A percentile compares a stretch with the other conserved stretches of the same genome.
These are phyloP conservation scores for Oenanthe javanica DNA, from an alignment of 140 eudicot species.

Conservation along the genomic window DNA sequence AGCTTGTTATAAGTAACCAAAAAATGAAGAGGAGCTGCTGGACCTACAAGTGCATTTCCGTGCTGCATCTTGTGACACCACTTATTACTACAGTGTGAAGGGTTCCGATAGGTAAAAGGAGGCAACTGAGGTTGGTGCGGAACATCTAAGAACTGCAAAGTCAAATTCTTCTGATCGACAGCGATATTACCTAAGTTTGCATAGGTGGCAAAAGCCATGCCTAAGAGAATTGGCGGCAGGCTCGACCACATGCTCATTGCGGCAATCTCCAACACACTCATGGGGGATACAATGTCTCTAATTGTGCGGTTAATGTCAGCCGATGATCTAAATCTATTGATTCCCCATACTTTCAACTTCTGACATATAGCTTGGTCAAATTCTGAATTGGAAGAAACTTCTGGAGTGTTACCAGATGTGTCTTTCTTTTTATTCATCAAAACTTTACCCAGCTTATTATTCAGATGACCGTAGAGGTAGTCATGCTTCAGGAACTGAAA, in stretches of 20 bases:
- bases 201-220: slow-evolving; percentile 37
- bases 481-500: slow-evolving; percentile 35
- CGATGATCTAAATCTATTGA: slow-evolving; percentile 19
- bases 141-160: slow-evolving; percentile 46
- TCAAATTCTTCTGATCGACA: slow-evolving; percentile 10
- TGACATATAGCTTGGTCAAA: slow-evolving; percentile 42
- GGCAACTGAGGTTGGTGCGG: slow-evolving; percentile 42
- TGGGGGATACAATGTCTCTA: slow-evolving; percentile 44
- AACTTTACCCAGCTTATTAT: slow-evolving; percentile 23
- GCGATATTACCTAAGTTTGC: slow-evolving; percentile 28
- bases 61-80: slow-evolving; percentile 39
- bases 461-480: slow-evolving; percentile 35
- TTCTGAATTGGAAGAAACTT: slow-evolving; percentile 15
- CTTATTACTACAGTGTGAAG: slow-evolving; percentile 47
- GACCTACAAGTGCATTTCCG: slow-evolving; percentile 42
- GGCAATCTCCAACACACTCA: slow-evolving; percentile 55
- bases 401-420: slow-evolving; percentile 1
- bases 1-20: slow-evolving; percentile 34
- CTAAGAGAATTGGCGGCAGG: slow-evolving; percentile 41
- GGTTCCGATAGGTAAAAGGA: slow-evolving; percentile 45
- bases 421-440: slow-evolving; percentile 20
- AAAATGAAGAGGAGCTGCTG: slow-evolving; percentile 46
- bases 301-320: slow-evolving; percentile 21
- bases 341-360: slow-evolving; percentile 29
- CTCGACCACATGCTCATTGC: slow-evolving; percentile 34